A percentile compares a stretch with the other conserved stretches of the same genome.
phyloP scores from a whole-genome alignment of 164 flowering plant genomes.

The Euptelea pleiosperma region DNA sequence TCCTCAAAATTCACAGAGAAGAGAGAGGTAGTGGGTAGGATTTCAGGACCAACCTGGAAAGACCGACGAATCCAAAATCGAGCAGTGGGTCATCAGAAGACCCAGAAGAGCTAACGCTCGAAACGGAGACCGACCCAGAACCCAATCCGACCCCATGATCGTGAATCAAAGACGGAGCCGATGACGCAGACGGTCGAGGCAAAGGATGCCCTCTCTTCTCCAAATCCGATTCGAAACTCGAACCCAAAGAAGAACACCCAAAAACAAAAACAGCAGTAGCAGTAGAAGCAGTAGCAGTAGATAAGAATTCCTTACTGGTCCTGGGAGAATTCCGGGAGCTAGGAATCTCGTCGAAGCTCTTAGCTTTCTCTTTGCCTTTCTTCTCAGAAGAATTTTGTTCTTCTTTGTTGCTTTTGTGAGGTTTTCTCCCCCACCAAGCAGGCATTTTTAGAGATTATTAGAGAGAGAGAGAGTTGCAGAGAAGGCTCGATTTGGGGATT shows the following conservation, averaged over 20 bases:
- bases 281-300: background rate
- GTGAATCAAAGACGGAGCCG: constrained; percentile 18
- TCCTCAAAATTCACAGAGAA: background rate
- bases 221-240: constrained; percentile 54
- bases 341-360: constrained; percentile 39
- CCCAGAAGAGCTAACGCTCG: constrained; percentile 76
- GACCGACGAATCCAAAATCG: constrained; percentile 24
- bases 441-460: constrained; percentile 32
- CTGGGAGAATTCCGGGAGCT: constrained; percentile 32
- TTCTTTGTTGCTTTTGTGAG: constrained; percentile 35
- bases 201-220: constrained; percentile 57
- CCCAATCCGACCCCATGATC: constrained; percentile 43
- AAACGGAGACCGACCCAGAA: constrained; percentile 58
- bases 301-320: constrained; percentile 24
- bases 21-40: too few species aligned
- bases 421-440: constrained; percentile 61
- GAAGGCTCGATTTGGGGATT: background rate
- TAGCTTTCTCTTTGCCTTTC: constrained; percentile 22
- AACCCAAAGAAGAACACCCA: constrained; percentile 34
- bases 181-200: constrained; percentile 51
- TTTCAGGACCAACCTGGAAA: constrained; percentile 34
- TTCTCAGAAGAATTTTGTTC: constrained; percentile 17
- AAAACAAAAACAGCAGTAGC: constrained; percentile 20
- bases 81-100: constrained; percentile 58
- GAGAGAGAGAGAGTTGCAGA: background rate